Percentiles rank a stretch among this genome's conserved stretches.
Conservation (phyloP, 176 grass and related monocot genomes). For the Melocanna baccifera region DNA sequence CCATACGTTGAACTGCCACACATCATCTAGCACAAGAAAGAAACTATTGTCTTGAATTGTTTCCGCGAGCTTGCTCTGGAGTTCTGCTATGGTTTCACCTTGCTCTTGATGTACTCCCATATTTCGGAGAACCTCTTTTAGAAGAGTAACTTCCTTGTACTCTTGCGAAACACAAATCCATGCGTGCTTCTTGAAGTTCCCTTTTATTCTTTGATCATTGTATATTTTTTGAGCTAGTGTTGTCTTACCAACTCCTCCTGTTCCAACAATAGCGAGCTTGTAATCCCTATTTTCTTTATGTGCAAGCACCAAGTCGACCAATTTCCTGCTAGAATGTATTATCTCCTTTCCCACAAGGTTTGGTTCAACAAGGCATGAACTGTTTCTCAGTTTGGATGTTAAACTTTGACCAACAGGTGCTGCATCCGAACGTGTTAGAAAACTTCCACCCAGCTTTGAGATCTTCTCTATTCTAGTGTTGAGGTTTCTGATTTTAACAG, state of each 20-base stretch:
- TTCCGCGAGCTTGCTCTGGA: background rate
- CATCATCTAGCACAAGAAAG: background rate
- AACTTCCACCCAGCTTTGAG: background rate
- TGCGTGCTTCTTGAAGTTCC: background rate
- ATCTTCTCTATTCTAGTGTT: background rate
- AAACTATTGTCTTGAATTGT: background rate
- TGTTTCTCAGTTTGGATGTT: background rate
- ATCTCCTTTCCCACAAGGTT: conserved; percentile 31
- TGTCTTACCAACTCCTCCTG: background rate
- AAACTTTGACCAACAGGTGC: no score
- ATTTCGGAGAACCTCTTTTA: conserved; percentile 16
- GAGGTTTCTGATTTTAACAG: background rate
- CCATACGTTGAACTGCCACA: background rate
- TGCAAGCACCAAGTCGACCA: background rate
- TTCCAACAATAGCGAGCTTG: conserved; percentile 26
- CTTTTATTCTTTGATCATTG: conserved; percentile 12
- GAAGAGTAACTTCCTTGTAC: background rate
- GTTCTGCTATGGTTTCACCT: background rate
- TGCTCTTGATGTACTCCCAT: background rate
- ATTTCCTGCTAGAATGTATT: background rate
- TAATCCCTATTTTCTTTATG: background rate
- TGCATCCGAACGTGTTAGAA: background rate
- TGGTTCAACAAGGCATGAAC: background rate
- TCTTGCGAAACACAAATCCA: conserved; percentile 36
- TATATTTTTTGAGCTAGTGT: conserved; percentile 37